Percentiles rank a stretch among this genome's conserved stretches.
These are phyloP conservation scores for Aureobasidium mangrovei DNA, from an alignment of 2,329 filamentous ascomycete species.

Conservation along the genomic window DNA sequence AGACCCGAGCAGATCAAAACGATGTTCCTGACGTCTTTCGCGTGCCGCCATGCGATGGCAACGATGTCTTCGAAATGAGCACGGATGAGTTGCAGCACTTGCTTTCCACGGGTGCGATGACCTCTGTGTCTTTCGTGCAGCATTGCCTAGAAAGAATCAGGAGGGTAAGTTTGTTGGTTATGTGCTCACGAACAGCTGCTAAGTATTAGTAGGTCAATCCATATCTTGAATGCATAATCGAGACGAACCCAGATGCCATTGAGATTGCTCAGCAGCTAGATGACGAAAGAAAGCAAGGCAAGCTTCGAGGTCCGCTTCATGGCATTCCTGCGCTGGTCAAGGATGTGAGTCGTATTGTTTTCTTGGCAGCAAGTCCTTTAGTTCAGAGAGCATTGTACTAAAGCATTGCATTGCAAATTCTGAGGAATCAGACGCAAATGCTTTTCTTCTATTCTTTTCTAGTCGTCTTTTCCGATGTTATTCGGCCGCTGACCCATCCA, in stretches of 20 bases:
- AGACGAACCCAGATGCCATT: conserved; percentile 18
- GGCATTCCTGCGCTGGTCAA: conserved; percentile 37
- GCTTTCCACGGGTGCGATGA: neutral
- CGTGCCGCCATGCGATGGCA: conserved; percentile 5
- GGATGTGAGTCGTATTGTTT: conserved; percentile 20
- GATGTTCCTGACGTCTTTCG: conserved; percentile 8
- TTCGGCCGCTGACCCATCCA: neutral
- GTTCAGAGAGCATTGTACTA: neutral
- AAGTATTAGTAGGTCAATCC: conserved; percentile 7
- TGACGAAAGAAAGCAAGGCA: conserved; percentile 30
- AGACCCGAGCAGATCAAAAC: neutral
- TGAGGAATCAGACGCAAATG: neutral
- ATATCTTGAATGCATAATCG: conserved; percentile 14
- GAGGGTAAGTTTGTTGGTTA: conserved; percentile 2
- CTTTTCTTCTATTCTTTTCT: neutral
- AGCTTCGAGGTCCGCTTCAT: conserved; percentile 32
- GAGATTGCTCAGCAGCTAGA: conserved; percentile 32
- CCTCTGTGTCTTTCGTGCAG: conserved; percentile 1
- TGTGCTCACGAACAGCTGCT: neutral
- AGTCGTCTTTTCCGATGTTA: neutral
- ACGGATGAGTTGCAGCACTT: conserved; percentile 11
- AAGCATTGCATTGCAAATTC: neutral
- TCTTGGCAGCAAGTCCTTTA: too few species aligned
- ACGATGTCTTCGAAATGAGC: conserved; percentile 11
- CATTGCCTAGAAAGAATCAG: conserved; percentile 13